Base-by-base conservation (phyloP, 2,329 filamentous ascomycete genomes). In the Hysterium pulicare region DNA sequence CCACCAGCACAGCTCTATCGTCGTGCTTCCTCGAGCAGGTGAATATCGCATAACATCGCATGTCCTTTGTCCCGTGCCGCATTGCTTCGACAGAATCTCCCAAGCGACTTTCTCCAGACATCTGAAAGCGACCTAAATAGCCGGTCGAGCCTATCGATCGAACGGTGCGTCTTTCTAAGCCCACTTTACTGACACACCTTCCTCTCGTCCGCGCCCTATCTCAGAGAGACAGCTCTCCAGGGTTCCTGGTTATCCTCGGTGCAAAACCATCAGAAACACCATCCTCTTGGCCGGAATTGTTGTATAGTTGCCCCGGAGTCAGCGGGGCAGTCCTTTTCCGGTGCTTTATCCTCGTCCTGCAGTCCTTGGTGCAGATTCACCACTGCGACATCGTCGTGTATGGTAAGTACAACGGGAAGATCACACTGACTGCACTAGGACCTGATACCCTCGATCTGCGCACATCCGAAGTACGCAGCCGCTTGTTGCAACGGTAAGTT, bases 211-310 rank as follows among this genome's bases (percentile, higher is more conserved):
- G 63, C 52, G 53, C 53, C 54, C 33, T 30, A 34, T 51, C 52
- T 53, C 57, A 7, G 13, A 13, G 53, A 57, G 44, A 54, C 48
- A 53, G 56, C 42, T 42, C 50, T 46, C 28, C 58, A 57, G 49
- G 54, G 48, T 55, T 50, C 53, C 54, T 54, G 46, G 47, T 47
- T 36, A 55, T 51, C 61, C 59, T 63, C 59, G 60, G 60, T 48
- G 49, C 50, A 44, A 43, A 47, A 48, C 46, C 46, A 7, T 40
- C 53, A 46, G 54, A 39, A 50, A 40, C 48, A 50, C 45, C 54
- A 50, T 64, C 63, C 62, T 60, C 60, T 55, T 62, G 61, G 51
- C 63, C 63, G 62, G 61, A 44, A 55, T 51, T 49, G 51, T 57
- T 49, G 54, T 49, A 46, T 49, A 48, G 38, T 38, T 49, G 41